Base-by-base conservation (phyloP, 495 filamentous ascomycete genomes). In the Trichocladium antarcticum region DNA sequence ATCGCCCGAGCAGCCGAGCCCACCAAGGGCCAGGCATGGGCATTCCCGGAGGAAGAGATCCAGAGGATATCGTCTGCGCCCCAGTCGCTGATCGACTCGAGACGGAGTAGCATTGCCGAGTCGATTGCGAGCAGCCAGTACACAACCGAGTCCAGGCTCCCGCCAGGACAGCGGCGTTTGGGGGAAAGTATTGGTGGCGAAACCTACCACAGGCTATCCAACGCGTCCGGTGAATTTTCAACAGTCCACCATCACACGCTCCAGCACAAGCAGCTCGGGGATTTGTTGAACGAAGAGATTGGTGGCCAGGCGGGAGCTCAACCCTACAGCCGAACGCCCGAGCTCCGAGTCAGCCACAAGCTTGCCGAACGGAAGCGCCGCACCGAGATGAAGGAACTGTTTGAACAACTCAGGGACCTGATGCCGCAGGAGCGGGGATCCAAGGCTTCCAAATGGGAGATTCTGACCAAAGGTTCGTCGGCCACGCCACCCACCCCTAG, bases 401-500 rank as follows among this genome's bases (percentile, higher is more conserved):
- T 97, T 61, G 92, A 99, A 53, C 76, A 83, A 38, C 68, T 99
- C 20, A 80, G 89, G 32, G 74, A 82, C 44, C 75, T 87, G 35
- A 80, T 96, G 53, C 90, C 90, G 6, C 81, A 87, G 47, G 85
- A 84, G 50, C 80, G 89, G 42, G 90, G 89, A 16, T 84, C 85
- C 37, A 99, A 97, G 60, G 89, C 90, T 3, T 95, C 89, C 60
- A 99, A 99, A 67, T 99, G 93, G 93, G 92, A 99, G 59, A 94
- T 95, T 29, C 65, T 99, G n/a, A 93, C 87, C 9, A 89, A 90
- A 76, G 86, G 89, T 94, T 74, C 31, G 69, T 56, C 5, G 12
- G 14, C 4, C 5, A 5, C 6, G n/a, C 19, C 5, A 4, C 37
- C 19, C n/a, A 3, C 16, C 37, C 19, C 16, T 11, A 27, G 8